phyloP scores from a whole-genome alignment of 495 filamentous ascomycete species.

The Bacidia gigantensis region DNA sequence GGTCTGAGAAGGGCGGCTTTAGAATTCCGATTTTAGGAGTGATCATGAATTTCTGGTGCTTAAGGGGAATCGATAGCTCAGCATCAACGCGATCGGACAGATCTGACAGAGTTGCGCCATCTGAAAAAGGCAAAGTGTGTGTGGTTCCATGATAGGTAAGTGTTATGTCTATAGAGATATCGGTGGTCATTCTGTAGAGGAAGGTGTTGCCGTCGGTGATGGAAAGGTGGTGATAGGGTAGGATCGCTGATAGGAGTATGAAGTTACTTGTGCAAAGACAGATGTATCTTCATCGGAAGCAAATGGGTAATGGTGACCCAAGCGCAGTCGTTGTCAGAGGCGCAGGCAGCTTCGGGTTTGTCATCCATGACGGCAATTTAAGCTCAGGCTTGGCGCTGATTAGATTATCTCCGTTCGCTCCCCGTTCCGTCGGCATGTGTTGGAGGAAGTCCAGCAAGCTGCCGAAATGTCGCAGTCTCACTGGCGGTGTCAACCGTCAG shows the following conservation, averaged over 20 bases:
- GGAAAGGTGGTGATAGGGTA: too few species aligned
- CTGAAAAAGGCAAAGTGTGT: slow-evolving; percentile 30
- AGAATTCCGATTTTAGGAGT: slow-evolving; percentile 53
- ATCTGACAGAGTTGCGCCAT: slow-evolving; percentile 42
- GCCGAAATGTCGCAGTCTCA: too few species aligned
- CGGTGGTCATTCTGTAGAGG: too few species aligned
- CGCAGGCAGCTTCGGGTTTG: too few species aligned
- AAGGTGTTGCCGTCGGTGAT: neutral
- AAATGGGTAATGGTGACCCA: too few species aligned
- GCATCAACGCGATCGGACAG: slow-evolving; percentile 39
- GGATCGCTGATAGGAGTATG: too few species aligned
- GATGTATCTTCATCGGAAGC: too few species aligned
- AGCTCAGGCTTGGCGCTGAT: neutral
- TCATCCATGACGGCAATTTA: too few species aligned
- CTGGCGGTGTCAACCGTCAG: too few species aligned
- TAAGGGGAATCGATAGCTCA: slow-evolving; percentile 44
- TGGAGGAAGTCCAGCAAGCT: too few species aligned
- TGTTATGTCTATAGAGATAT: slow-evolving; percentile 29
- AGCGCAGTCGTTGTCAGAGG: too few species aligned
- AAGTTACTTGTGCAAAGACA: too few species aligned
- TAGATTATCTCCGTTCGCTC: neutral
- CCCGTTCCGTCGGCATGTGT: neutral
- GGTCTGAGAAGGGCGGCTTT: slow-evolving; percentile 47
- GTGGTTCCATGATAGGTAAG: slow-evolving; percentile 43
- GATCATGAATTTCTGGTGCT: slow-evolving; percentile 66